A percentile compares a stretch with the other conserved stretches of the same genome.
These are phyloP conservation scores for Trametes sanguinea DNA, from an alignment of 768 basidiomycete genomes.

Conservation along the genomic window DNA sequence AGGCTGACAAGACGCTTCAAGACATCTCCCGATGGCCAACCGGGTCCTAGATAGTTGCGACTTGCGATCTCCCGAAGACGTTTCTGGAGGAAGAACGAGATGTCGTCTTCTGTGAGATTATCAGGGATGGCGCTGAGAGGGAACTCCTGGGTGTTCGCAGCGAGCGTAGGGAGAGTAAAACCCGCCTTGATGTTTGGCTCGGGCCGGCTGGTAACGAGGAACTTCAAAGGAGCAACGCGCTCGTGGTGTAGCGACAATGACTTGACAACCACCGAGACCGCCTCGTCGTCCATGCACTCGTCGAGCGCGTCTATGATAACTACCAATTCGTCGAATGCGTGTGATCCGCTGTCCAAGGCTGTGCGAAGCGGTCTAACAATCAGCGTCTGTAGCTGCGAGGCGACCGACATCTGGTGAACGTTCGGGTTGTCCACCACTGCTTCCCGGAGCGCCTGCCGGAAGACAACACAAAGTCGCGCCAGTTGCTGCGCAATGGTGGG, in stretches of 20 bases:
- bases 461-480: background rate
- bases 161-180: background rate
- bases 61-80: background rate
- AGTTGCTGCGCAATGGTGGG: constrained; percentile 18
- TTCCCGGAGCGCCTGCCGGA: background rate
- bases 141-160: background rate
- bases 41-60: background rate
- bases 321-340: background rate
- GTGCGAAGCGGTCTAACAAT: constrained; percentile 8
- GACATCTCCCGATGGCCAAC: constrained; percentile 4
- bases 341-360: background rate
- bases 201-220: constrained; percentile 24
- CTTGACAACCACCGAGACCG: constrained; percentile 11
- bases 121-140: background rate
- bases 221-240: constrained; percentile 6
- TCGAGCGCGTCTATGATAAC: constrained; percentile 25
- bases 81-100: background rate
- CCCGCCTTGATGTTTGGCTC: background rate
- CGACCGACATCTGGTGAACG: background rate
- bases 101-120: background rate
- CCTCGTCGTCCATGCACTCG: constrained; percentile 17
- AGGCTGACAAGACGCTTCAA: background rate
- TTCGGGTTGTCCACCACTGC: background rate
- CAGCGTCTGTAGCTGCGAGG: constrained; percentile 11
- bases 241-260: background rate